Percentiles rank a stretch among this genome's conserved stretches.
These are phyloP conservation scores for Oryza meridionalis DNA, from an alignment of 176 grass and related monocot genomes.

Conservation along the genomic window DNA sequence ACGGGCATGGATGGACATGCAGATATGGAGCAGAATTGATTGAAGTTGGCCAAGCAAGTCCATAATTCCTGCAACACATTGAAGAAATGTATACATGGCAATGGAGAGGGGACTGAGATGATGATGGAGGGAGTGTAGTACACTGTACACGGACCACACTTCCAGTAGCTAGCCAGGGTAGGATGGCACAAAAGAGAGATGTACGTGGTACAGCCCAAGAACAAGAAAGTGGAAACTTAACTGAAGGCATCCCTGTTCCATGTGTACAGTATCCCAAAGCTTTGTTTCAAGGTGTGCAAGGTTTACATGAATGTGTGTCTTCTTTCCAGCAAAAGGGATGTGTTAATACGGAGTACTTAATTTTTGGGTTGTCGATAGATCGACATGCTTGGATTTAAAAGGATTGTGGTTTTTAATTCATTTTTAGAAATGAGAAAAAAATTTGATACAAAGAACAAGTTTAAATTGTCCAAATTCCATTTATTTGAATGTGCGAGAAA, in stretches of 20 bases:
- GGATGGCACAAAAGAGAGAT: constrained; percentile 14
- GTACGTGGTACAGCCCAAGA: constrained; percentile 5
- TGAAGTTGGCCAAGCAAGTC: constrained; percentile 27
- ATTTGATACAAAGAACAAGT: too few relatives aligned
- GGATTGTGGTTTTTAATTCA: too few relatives aligned
- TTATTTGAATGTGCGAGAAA: too few relatives aligned
- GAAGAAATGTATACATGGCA: not conserved
- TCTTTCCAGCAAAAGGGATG: constrained; percentile 31
- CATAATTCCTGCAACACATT: not conserved
- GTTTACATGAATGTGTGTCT: constrained; percentile 6
- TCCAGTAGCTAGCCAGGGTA: not conserved
- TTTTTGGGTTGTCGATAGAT: constrained; percentile 12
- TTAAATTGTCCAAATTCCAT: too few relatives aligned
- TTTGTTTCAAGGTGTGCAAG: constrained; percentile 22
- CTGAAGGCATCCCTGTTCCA: constrained; percentile 4
- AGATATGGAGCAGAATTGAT: not conserved
- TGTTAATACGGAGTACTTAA: not conserved
- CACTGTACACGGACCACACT: too few relatives aligned
- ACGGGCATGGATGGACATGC: not conserved
- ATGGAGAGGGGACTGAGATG: not conserved
- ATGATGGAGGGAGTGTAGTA: not conserved
- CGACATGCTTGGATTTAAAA: constrained; percentile 33
- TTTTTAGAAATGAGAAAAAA: too few relatives aligned
- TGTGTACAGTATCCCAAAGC: not conserved
- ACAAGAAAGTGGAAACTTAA: constrained; percentile 19